Conservation (phyloP, 2,329 filamentous ascomycete genomes). For the Trichoderma sp. region DNA sequence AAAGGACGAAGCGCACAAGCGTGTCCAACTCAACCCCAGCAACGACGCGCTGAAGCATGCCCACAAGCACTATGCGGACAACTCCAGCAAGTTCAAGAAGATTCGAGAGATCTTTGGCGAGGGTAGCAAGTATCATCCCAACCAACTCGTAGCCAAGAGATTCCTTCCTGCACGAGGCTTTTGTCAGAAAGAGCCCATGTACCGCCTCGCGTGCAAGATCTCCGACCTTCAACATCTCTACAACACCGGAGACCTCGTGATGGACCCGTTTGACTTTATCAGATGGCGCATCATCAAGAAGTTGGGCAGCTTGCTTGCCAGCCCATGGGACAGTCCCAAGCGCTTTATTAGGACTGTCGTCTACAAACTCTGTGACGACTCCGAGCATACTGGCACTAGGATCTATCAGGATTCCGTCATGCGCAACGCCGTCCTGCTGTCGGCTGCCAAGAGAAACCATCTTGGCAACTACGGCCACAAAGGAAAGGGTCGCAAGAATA, state of each 20-base stretch:
- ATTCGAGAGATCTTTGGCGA: slow-evolving; percentile 37
- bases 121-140: slow-evolving; percentile 34
- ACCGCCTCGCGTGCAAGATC: slow-evolving; percentile 36
- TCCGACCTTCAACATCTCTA: slow-evolving; percentile 32
- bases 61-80: slow-evolving; percentile 31
- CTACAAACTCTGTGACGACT: slow-evolving; percentile 23
- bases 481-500: not conserved
- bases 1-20: slow-evolving; percentile 22
- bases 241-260: slow-evolving; percentile 28
- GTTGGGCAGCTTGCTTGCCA: not conserved
- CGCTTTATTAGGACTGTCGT: slow-evolving; percentile 22
- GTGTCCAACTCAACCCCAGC: slow-evolving; percentile 4
- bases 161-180: slow-evolving; percentile 34
- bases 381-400: not conserved
- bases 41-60: slow-evolving; percentile 18
- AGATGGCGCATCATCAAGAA: slow-evolving; percentile 35
- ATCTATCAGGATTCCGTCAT: slow-evolving; percentile 30
- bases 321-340: slow-evolving; percentile 18
- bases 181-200: slow-evolving; percentile 37
- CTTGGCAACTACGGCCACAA: not conserved
- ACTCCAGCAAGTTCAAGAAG: slow-evolving; percentile 35
- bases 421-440: slow-evolving; percentile 30
- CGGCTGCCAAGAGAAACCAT: slow-evolving; percentile 27
- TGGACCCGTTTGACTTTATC: slow-evolving; percentile 41
- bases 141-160: slow-evolving; percentile 36